phyloP scores from a whole-genome alignment of 805 yeast genomes.

The Candida alai region DNA sequence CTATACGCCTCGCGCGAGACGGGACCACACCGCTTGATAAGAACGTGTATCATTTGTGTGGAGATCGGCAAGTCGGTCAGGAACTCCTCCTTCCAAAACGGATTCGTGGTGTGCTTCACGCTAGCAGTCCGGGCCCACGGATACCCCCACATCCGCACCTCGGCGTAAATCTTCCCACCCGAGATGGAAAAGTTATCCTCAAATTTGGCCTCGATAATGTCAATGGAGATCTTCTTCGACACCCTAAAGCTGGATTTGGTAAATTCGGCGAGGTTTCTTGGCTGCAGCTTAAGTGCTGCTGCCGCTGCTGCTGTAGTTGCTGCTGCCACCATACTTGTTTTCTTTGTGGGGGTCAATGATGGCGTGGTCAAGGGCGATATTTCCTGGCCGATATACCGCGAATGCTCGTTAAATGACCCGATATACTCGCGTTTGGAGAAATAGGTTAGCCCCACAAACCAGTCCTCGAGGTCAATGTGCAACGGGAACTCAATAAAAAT shows the following conservation, averaged over 20 bases:
- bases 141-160: conserved; percentile 65
- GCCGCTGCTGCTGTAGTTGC: conserved; percentile 2
- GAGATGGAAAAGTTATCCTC: conserved; percentile 15
- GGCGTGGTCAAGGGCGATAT: background rate
- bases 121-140: conserved; percentile 78
- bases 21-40: conserved; percentile 35
- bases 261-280: conserved; percentile 14
- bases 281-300: conserved; percentile 1
- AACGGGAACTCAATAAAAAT: conserved; percentile 60
- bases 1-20: conserved; percentile 13
- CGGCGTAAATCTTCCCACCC: conserved; percentile 52
- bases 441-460: conserved; percentile 66
- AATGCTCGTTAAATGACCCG: conserved; percentile 21
- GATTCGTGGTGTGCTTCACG: conserved; percentile 45
- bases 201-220: conserved; percentile 64
- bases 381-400: conserved; percentile 2
- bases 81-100: conserved; percentile 85
- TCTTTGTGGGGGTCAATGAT: background rate
- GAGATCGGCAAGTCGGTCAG: conserved; percentile 55
- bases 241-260: conserved; percentile 44
- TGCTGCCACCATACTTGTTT: conserved; percentile 1
- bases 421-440: conserved; percentile 58
- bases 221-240: conserved; percentile 50
- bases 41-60: conserved; percentile 49
- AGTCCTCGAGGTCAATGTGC: conserved; percentile 69